A percentile compares a stretch with the other conserved stretches of the same genome.
Conservation (phyloP, 106 monocot genomes). For the Iris macrosiphon region DNA sequence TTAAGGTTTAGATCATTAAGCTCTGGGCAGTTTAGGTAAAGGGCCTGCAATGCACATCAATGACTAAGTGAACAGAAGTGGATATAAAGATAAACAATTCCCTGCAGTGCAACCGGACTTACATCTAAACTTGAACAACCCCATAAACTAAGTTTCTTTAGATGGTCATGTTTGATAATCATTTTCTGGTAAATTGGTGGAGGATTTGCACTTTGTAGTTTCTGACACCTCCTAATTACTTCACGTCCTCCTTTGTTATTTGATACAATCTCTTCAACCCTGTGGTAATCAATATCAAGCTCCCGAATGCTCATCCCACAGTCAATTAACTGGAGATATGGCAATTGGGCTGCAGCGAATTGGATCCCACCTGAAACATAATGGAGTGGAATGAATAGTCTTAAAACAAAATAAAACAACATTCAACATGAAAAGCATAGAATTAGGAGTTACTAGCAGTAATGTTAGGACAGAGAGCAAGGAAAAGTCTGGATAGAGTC, state of each 20-base stretch:
- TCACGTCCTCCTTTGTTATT: conserved; percentile 1
- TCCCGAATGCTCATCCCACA: conserved; percentile 85
- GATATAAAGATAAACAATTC: background rate
- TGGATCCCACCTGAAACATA: conserved; percentile 81
- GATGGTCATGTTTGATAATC: conserved; percentile 70
- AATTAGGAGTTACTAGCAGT: conserved; percentile 65
- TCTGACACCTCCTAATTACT: conserved; percentile 10
- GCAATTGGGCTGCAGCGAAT: conserved; percentile 83
- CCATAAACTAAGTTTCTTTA: conserved; percentile 93
- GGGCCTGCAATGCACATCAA: conserved; percentile 38
- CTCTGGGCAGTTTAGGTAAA: conserved; percentile 84
- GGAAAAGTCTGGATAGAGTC: conserved; percentile 69
- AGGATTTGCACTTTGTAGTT: conserved; percentile 9
- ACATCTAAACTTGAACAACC: conserved; percentile 93
- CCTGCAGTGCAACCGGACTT: conserved; percentile 19
- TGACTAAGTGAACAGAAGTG: background rate
- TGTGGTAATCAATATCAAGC: conserved; percentile 23
- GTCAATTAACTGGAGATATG: conserved; percentile 75
- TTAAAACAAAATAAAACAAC: background rate
- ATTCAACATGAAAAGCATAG: background rate
- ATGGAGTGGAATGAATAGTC: background rate
- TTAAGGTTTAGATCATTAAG: conserved; percentile 90
- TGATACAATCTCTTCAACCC: conserved; percentile 17
- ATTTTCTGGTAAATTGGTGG: conserved; percentile 72
- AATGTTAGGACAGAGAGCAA: conserved; percentile 86